Evolutionary conservation across 306 rosid species (phyloP), one percentile per base, ranked within the genome.

Genomic region (Vigna radiata): DNA sequence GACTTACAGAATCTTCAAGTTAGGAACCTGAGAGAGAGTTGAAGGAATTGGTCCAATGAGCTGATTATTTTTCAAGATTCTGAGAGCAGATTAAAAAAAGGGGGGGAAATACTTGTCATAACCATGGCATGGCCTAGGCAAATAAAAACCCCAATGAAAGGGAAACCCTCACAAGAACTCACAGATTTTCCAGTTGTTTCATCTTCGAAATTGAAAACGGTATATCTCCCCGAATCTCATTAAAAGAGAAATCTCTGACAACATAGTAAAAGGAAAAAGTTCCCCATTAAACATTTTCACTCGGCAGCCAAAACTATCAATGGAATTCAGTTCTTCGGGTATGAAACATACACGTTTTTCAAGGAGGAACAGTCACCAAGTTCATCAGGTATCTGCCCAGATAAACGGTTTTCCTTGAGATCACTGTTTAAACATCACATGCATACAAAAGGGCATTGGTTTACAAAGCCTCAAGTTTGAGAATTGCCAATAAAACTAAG

Each of bases 371-470:
- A 92, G 61, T 88, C 97, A 63, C 97, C 97, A 83, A 92, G 90
- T 92, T 90, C 96, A 63, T 90, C 97, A 33, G 97, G 97, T 80
- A 92, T 92, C 81, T 92, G 97, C 37, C 97, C 96, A 2, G 97
- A 88, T 6, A 92, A 85, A 12, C 79, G 82, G 69, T 90, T 92
- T 52, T 82, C 90, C 80, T 86, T 86, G 52, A 90, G 83, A 68
- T 92, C 97, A 53, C 97, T 92, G 90, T 68, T 62, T 72, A 71
- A 84, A 79, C 29, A 43, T 69, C 43, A 78, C 54, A 17, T 10
- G 46, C 36, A 31, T 14, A 63, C 1, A 62, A 10, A 68, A 33
- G 14, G 71, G 14, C 70, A 37, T 70, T 14, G 41, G 27, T 64
- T 55, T 16, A 63, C 47, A n/a, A 7, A 31, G 2, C 5, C 41